phyloP scores from a whole-genome alignment of 2,329 filamentous ascomycete species.

The Exophiala oligosperma region DNA sequence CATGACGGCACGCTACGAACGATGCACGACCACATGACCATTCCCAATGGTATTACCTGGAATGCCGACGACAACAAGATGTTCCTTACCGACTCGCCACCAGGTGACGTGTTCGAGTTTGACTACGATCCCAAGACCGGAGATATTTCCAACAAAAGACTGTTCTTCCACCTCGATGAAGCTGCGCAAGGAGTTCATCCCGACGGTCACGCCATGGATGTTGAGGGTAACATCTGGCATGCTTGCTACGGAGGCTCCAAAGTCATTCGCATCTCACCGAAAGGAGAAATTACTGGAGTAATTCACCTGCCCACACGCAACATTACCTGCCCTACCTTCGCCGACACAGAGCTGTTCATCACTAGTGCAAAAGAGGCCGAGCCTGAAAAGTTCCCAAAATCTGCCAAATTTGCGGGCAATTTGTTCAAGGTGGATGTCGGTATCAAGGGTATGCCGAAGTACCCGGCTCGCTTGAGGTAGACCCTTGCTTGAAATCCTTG shows the following conservation, averaged over 20 bases:
- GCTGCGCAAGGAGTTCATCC: conserved; percentile 57
- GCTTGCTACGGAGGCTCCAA: conserved; percentile 77
- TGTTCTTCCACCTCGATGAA: conserved; percentile 70
- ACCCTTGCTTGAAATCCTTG: neutral
- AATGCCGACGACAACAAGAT: conserved; percentile 70
- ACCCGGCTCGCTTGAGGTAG: conserved; percentile 60
- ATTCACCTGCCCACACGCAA: conserved; percentile 74
- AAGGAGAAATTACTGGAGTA: conserved; percentile 71
- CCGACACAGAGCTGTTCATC: conserved; percentile 72
- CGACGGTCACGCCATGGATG: conserved; percentile 83
- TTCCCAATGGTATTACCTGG: conserved; percentile 85
- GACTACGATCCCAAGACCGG: conserved; percentile 70
- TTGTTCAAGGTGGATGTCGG: conserved; percentile 49
- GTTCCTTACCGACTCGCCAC: conserved; percentile 81
- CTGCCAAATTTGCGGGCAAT: conserved; percentile 65
- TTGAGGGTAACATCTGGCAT: conserved; percentile 84
- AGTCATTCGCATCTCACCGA: conserved; percentile 71
- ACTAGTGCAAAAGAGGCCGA: conserved; percentile 73
- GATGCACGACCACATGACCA: conserved; percentile 65
- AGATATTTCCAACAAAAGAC: conserved; percentile 64
- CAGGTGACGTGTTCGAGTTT: conserved; percentile 68
- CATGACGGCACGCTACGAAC: conserved; percentile 58
- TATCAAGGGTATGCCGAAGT: conserved; percentile 57
- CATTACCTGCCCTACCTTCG: conserved; percentile 79
- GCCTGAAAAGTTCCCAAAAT: conserved; percentile 62